phyloP scores from a whole-genome alignment of 2,329 filamentous ascomycete genomes.

The Elsinoe necatrix region DNA sequence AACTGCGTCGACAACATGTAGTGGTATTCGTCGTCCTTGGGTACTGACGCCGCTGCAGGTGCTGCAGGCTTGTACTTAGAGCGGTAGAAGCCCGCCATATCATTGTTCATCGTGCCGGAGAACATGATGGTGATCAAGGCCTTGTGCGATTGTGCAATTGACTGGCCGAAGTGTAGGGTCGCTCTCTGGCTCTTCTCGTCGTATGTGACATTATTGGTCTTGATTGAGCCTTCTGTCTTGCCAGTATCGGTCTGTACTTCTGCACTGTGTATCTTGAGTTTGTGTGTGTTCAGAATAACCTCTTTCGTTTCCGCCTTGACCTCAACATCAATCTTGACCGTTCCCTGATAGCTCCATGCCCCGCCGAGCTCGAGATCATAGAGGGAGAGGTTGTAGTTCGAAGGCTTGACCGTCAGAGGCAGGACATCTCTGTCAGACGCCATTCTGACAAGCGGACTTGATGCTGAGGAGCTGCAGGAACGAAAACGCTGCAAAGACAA shows the following conservation, averaged over 20 bases:
- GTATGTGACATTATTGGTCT: conserved; percentile 64
- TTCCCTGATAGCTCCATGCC: conserved; percentile 76
- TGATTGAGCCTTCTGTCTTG: conserved; percentile 49
- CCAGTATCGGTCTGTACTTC: conserved; percentile 53
- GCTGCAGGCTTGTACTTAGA: conserved; percentile 82
- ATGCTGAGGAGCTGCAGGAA: conserved; percentile 8
- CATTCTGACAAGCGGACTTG: conserved; percentile 33
- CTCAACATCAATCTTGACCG: conserved; percentile 68
- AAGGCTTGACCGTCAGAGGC: conserved; percentile 58
- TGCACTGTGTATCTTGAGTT: conserved; percentile 66
- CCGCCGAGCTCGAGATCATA: conserved; percentile 64
- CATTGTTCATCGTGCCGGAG: conserved; percentile 77
- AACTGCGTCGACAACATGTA: conserved; percentile 90
- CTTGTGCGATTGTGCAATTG: conserved; percentile 59
- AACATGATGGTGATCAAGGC: conserved; percentile 63
- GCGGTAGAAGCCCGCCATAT: conserved; percentile 90
- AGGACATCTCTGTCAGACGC: conserved; percentile 41
- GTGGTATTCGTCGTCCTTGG: conserved; percentile 57
- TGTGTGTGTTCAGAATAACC: conserved; percentile 75
- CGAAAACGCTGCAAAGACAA: neutral
- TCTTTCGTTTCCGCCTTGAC: conserved; percentile 64
- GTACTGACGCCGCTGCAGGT: conserved; percentile 65
- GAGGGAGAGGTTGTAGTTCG: conserved; percentile 77
- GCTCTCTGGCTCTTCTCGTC: conserved; percentile 77
- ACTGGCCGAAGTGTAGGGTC: conserved; percentile 65